Evolutionary conservation across 2,329 filamentous ascomycete genomes (phyloP), one percentile per base, ranked within the genome.

Genomic region (Sporothrix curviconia): DNA sequence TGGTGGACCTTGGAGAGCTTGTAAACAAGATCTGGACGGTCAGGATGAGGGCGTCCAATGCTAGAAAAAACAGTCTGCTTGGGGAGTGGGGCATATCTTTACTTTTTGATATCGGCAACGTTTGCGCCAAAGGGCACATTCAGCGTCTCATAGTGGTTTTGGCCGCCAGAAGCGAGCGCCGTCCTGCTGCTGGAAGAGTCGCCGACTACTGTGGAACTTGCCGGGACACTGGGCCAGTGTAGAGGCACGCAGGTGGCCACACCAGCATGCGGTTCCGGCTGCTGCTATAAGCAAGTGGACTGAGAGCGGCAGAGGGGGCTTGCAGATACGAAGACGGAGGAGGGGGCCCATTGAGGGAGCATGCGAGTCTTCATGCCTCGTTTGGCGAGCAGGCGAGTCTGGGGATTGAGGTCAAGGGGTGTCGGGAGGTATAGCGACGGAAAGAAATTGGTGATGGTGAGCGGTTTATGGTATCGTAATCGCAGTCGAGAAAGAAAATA

Each of bases 1-100:
- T 99, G 94, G 79, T 96, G 87, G 55, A 81, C 76, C 74, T 96
- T 95, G 68, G 91, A 96, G 70, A 97, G 88, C 60, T 80, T 74
- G 79, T 96, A 97, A 81, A 96, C n/a, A 99, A 64, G 83, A 83
- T 66, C 82, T 85, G 58, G 28, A 0, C 4, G 1, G 54, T 39
- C 7, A 32, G 30, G n/a, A n/a, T n/a, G n/a, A 11, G 42, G 11
- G 17, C 36, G 22, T 30, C 15, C 22, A 46, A 52, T 9, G 22
- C 17, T 19, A 40, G 28, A 49, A 11, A 24, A 7, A 15, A 6
- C n/a, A n/a, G n/a, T n/a, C n/a, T n/a, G n/a, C n/a, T n/a, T n/a
- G n/a, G n/a, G n/a, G n/a, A n/a, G n/a, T n/a, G n/a, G n/a, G n/a
- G n/a, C n/a, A n/a, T n/a, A n/a, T n/a, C n/a, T 66, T 9, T 56